Base-by-base conservation (phyloP, 805 yeast genomes). In the Myxozyma sirexii region DNA sequence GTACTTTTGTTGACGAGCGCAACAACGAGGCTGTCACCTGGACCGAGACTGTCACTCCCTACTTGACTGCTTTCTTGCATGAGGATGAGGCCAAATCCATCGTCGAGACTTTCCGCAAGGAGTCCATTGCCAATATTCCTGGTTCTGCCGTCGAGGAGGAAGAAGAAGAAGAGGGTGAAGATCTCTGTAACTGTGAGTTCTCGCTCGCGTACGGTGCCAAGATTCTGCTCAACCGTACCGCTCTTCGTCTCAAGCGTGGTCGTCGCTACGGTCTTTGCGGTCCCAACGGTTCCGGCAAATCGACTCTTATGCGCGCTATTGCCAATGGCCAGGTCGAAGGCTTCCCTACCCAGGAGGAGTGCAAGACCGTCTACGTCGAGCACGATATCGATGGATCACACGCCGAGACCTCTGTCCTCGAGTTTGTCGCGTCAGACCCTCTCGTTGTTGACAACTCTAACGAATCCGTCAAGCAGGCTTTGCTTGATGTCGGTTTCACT, bases 121-220 rank as follows among this genome's bases (percentile, higher is more conserved):
- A 87, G 82, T 93, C 98, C 70, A 87, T 94, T 76, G 97, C 91
- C 83, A 94, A 94, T 92, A 93, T 94, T 74, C 99, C 99, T 75
- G 87, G 84, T 74, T 94, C 96, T 74, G 96, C 97, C 75, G 80
- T 85, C 75, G 91, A 91, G 80, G 84, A 79, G 69, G 85, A 82
- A 72, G 98, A 93, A 81, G 94, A 87, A 76, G 97, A 91, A 76
- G 98, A 94, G 77, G 99, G 98, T 83, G 98, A 94, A 84, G 98
- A 94, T 78, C 85, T 94, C 76, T 94, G 99, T 87, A 94, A 94
- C 96, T 93, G 98, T 88, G 99, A 94, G 87, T 94, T 94, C 92
- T 94, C 99, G 64, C 85, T 94, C 75, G 99, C 99, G 79, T 94
- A 94, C 81, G 99, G 99, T 93, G 99, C 99, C 76, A 94, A 94